Percentiles rank a stretch among this genome's conserved stretches.
Evolutionary conservation across 2,329 filamentous ascomycete species (phyloP).

Genomic region (Microdochium paspali): DNA sequence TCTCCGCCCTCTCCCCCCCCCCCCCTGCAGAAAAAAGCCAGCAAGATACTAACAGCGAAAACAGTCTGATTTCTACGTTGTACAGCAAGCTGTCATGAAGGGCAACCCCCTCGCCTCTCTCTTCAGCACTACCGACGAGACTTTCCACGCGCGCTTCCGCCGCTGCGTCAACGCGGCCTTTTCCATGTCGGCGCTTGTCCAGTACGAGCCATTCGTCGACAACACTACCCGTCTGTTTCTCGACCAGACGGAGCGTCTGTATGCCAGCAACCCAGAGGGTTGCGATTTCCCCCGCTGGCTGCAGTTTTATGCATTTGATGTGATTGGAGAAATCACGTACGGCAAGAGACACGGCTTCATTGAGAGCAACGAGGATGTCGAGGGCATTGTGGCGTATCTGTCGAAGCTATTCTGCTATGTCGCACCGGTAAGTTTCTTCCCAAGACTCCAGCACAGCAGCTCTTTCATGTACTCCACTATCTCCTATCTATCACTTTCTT

Average conservation of each 20-base stretch:
- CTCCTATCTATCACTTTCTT: background rate
- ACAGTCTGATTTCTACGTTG: conserved; percentile 71
- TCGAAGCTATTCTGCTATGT: conserved; percentile 60
- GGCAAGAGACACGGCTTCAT: conserved; percentile 68
- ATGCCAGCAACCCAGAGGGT: conserved; percentile 27
- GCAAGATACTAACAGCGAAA: background rate
- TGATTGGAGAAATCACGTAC: conserved; percentile 71
- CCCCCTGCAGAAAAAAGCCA: background rate
- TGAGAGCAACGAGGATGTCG: conserved; percentile 65
- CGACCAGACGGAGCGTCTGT: conserved; percentile 47
- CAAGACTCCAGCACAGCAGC: too few relatives aligned
- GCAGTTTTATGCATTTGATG: conserved; percentile 75
- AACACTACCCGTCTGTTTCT: conserved; percentile 66
- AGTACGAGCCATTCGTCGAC: conserved; percentile 74
- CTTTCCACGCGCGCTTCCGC: conserved; percentile 66
- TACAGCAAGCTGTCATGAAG: conserved; percentile 64
- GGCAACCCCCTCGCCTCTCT: conserved; percentile 61
- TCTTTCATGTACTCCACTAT: background rate
- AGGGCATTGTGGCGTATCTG: conserved; percentile 61
- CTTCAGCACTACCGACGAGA: conserved; percentile 67
- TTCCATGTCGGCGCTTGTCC: conserved; percentile 65
- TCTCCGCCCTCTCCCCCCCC: background rate
- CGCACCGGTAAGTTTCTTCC: conserved; percentile 41
- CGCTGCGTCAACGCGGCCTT: conserved; percentile 70
- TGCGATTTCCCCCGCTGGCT: conserved; percentile 66